phyloP scores from a whole-genome alignment of 345 rosid genomes.

The Leavenworthia alabamica region DNA sequence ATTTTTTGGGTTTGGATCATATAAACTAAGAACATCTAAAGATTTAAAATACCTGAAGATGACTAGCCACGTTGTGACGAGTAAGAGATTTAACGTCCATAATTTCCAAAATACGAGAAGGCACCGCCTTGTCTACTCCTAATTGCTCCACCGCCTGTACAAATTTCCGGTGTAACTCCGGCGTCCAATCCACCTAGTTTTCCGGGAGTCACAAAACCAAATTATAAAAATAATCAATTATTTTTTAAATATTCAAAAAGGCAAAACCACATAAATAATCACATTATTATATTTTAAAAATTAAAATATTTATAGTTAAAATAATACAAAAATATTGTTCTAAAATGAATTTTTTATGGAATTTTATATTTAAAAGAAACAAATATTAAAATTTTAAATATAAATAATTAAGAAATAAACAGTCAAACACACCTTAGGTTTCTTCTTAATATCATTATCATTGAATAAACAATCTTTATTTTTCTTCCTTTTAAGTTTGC shows the following conservation, averaged over 20 bases:
- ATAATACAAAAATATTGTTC: too few species aligned
- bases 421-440: constrained; percentile 26
- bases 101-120: constrained; percentile 81
- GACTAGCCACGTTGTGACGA: constrained; percentile 96
- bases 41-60: constrained; percentile 91
- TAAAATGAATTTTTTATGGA: not conserved
- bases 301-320: too few species aligned
- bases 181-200: constrained; percentile 98
- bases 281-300: too few species aligned
- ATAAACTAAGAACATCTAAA: too few species aligned
- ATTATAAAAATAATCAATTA: not conserved
- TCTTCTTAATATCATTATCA: constrained; percentile 31
- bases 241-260: too few species aligned
- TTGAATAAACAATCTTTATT: constrained; percentile 43
- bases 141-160: constrained; percentile 96
- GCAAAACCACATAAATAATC: too few species aligned
- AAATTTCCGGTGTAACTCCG: constrained; percentile 82
- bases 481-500: constrained; percentile 41
- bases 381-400: not conserved
- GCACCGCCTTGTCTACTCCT: constrained; percentile 96
- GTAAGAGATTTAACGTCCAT: constrained; percentile 88
- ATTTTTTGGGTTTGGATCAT: not conserved
- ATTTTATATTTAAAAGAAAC: not conserved
- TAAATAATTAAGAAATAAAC: not conserved
- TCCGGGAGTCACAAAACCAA: not conserved